A percentile compares a stretch with the other conserved stretches of the same genome.
Evolutionary conservation across 2,329 filamentous ascomycete species (phyloP).

Genomic region (Elsinoe perseae): DNA sequence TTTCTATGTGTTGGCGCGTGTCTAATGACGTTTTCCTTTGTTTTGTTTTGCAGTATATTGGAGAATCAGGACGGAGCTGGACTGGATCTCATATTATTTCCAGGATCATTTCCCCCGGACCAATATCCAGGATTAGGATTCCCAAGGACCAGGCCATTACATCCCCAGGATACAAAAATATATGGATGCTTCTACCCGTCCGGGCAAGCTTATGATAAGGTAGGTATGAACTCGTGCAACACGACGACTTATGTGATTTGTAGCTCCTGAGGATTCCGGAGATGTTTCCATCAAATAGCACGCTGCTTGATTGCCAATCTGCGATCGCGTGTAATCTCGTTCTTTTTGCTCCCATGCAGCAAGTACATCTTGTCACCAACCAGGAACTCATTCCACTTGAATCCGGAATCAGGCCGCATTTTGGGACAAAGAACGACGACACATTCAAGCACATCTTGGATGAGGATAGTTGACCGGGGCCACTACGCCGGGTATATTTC

Average conservation of each 20-base stretch:
- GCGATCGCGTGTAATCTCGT: too few relatives aligned
- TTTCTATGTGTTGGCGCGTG: constrained; percentile 17
- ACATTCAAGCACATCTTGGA: too few relatives aligned
- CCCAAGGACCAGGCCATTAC: constrained; percentile 1
- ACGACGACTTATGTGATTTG: neutral
- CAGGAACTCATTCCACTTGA: too few relatives aligned
- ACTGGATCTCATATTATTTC: constrained; percentile 13
- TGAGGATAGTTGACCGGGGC: too few relatives aligned
- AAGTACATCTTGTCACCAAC: too few relatives aligned
- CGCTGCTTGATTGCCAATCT: too few relatives aligned
- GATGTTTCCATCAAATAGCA: neutral
- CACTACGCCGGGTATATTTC: too few relatives aligned
- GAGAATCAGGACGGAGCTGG: constrained; percentile 14
- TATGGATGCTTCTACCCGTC: neutral
- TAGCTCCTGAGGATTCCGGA: neutral
- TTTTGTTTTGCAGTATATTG: constrained; percentile 18
- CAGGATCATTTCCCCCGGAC: constrained; percentile 5
- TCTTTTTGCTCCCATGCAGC: too few relatives aligned
- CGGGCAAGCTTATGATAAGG: neutral
- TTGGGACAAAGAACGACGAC: too few relatives aligned
- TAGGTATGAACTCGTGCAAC: neutral
- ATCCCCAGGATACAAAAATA: neutral
- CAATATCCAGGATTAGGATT: neutral
- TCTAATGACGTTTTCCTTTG: constrained; percentile 17
- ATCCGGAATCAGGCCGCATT: too few relatives aligned